phyloP scores from a whole-genome alignment of 192 early-diverging fungal genomes.

The Pilobolus umbonatus region DNA sequence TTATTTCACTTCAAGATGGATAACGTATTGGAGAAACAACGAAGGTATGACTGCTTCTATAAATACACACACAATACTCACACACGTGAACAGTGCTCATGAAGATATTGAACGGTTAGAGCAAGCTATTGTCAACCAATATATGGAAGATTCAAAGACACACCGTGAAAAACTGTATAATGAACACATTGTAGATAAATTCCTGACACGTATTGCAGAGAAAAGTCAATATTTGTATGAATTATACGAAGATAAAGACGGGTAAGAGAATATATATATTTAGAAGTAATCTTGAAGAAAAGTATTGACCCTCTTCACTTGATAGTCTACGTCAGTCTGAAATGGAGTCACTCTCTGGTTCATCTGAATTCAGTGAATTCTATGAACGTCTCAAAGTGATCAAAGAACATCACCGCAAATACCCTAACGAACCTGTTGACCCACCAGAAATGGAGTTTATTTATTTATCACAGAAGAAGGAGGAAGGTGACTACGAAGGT shows the following conservation, averaged over 20 bases:
- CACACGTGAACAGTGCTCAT: constrained; percentile 50
- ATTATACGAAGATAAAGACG: constrained; percentile 70
- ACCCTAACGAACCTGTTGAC: constrained; percentile 71
- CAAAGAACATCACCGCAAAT: constrained; percentile 74
- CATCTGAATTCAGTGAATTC: constrained; percentile 76
- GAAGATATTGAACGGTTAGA: constrained; percentile 95
- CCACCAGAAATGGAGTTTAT: constrained; percentile 78
- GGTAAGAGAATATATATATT: constrained; percentile 35
- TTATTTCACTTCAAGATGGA: constrained; percentile 38
- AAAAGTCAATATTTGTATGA: constrained; percentile 58
- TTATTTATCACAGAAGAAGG: constrained; percentile 44
- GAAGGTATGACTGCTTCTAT: constrained; percentile 28
- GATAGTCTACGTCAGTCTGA: constrained; percentile 62
- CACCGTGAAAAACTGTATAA: constrained; percentile 77
- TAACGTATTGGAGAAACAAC: constrained; percentile 66
- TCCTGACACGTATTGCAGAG: constrained; percentile 64
- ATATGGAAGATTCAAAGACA: constrained; percentile 69
- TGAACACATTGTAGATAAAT: constrained; percentile 73
- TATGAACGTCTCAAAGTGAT: constrained; percentile 78
- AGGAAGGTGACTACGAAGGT: constrained; percentile 29
- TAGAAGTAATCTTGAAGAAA: neutral
- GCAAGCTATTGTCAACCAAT: constrained; percentile 77
- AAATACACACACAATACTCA: constrained; percentile 12
- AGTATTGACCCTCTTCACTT: neutral
- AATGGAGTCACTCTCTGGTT: constrained; percentile 61